Percentiles rank a stretch among this genome's conserved stretches.
These are phyloP conservation scores for Xerocomus potaroensis DNA, from an alignment of 768 basidiomycete species.

Conservation along the genomic window DNA sequence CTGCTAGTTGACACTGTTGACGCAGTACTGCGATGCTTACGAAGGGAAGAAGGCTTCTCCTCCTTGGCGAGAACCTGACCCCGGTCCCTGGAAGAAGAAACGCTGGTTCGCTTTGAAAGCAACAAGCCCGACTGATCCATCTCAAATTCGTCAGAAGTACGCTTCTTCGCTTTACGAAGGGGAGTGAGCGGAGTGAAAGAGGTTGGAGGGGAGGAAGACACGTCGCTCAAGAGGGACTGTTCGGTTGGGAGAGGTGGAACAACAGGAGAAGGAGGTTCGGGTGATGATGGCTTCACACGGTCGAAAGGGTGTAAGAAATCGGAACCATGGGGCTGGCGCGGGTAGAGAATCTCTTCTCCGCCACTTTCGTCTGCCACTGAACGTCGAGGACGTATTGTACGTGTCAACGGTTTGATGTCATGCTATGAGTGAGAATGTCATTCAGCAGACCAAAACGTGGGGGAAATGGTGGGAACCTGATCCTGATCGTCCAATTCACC, in stretches of 20 bases:
- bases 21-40: slow-evolving; percentile 73
- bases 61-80: slow-evolving; percentile 36
- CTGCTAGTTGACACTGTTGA: slow-evolving; percentile 39
- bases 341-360: slow-evolving; percentile 87
- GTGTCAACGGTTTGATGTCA: slow-evolving; percentile 42
- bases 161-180: slow-evolving; percentile 62
- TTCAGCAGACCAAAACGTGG: not conserved
- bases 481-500: slow-evolving; percentile 70
- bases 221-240: slow-evolving; percentile 27
- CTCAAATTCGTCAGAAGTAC: slow-evolving; percentile 80
- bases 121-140: slow-evolving; percentile 65
- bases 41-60: slow-evolving; percentile 44
- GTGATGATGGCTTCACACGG: slow-evolving; percentile 30
- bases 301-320: slow-evolving; percentile 31
- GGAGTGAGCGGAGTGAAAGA: slow-evolving; percentile 45
- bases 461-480: slow-evolving; percentile 42
- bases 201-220: slow-evolving; percentile 51
- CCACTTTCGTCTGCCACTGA: slow-evolving; percentile 83
- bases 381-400: slow-evolving; percentile 52
- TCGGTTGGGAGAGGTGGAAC: slow-evolving; percentile 32
- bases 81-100: slow-evolving; percentile 29
- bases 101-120: slow-evolving; percentile 45
- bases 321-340: slow-evolving; percentile 48
- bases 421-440: slow-evolving; percentile 30
- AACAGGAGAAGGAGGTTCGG: slow-evolving; percentile 25